Percentiles rank a stretch among this genome's conserved stretches.
Conservation (phyloP, 768 basidiomycete species). For the Termitomyces sp. region DNA sequence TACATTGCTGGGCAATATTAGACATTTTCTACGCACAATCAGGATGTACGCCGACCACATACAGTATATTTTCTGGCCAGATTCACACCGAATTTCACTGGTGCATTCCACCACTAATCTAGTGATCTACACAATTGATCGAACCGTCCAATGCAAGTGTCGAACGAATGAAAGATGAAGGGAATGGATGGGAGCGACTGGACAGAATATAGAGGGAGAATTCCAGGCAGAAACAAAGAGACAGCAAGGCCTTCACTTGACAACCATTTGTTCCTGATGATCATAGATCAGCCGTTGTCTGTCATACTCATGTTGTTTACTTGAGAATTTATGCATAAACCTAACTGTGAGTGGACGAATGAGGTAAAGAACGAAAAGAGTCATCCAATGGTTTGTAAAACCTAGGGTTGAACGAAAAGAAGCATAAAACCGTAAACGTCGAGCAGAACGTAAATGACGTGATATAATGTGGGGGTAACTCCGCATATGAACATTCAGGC, state of each 20-base stretch:
- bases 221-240: neutral
- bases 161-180: slow-evolving; percentile 12
- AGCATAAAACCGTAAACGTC: slow-evolving; percentile 62
- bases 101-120: slow-evolving; percentile 1
- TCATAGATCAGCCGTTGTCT: slow-evolving; percentile 3
- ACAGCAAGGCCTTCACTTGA: slow-evolving; percentile 7
- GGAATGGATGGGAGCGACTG: slow-evolving; percentile 8
- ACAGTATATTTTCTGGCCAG: slow-evolving; percentile 3
- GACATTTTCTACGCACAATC: neutral
- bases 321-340: slow-evolving; percentile 4
- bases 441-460: slow-evolving; percentile 72
- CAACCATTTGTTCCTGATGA: slow-evolving; percentile 19
- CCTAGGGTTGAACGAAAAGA: slow-evolving; percentile 19
- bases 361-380: slow-evolving; percentile 14
- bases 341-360: slow-evolving; percentile 13
- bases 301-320: slow-evolving; percentile 5
- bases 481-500: slow-evolving; percentile 14
- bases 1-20: slow-evolving; percentile 16
- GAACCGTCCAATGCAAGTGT: slow-evolving; percentile 1
- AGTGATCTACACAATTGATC: neutral
- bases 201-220: neutral
- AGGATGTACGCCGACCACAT: slow-evolving; percentile 6
- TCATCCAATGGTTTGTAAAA: slow-evolving; percentile 17
- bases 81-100: neutral
- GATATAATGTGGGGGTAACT: slow-evolving; percentile 42